phyloP scores from a whole-genome alignment of 2,329 filamentous ascomycete genomes.

The Coccinonectria pachysandricola region DNA sequence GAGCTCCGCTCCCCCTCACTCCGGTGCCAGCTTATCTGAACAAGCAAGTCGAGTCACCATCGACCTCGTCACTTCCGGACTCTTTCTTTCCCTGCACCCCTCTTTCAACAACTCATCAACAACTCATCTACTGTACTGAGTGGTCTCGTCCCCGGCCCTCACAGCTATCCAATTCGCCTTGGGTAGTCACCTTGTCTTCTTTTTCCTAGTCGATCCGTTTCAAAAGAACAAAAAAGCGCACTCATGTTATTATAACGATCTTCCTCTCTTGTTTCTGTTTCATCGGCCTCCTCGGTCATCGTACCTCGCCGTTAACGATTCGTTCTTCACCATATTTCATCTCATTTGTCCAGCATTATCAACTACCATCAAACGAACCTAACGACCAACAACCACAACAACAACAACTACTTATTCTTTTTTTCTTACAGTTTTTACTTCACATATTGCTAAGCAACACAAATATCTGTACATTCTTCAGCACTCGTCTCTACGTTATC shows the following conservation, averaged over 20 bases:
- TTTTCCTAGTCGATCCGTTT: constrained; percentile 16
- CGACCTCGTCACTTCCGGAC: constrained; percentile 18
- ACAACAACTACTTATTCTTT: constrained; percentile 14
- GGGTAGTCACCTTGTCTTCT: constrained; percentile 4
- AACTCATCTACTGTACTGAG: no score
- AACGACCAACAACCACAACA: constrained; percentile 17
- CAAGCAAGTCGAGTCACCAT: constrained; percentile 20
- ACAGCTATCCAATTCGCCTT: no score
- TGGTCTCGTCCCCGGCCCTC: no score
- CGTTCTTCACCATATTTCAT: constrained; percentile 23
- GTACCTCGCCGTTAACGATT: constrained; percentile 21
- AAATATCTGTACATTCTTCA: constrained; percentile 25
- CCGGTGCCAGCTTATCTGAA: constrained; percentile 20
- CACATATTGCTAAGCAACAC: constrained; percentile 14
- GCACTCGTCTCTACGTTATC: constrained; percentile 8
- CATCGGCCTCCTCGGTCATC: constrained; percentile 21
- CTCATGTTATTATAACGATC: constrained; percentile 36
- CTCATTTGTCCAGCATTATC: constrained; percentile 24
- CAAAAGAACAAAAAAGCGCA: no score
- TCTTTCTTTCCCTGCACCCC: constrained; percentile 2
- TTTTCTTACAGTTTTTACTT: no score
- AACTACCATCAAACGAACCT: constrained; percentile 30
- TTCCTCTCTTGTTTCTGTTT: constrained; percentile 24
- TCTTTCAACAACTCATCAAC: constrained; percentile 1
- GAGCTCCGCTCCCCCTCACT: constrained; percentile 22